Percentiles rank a stretch among this genome's conserved stretches.
phyloP scores from a whole-genome alignment of 2,329 filamentous ascomycete species.

The Pseudopyrenochaeta lycopersici region DNA sequence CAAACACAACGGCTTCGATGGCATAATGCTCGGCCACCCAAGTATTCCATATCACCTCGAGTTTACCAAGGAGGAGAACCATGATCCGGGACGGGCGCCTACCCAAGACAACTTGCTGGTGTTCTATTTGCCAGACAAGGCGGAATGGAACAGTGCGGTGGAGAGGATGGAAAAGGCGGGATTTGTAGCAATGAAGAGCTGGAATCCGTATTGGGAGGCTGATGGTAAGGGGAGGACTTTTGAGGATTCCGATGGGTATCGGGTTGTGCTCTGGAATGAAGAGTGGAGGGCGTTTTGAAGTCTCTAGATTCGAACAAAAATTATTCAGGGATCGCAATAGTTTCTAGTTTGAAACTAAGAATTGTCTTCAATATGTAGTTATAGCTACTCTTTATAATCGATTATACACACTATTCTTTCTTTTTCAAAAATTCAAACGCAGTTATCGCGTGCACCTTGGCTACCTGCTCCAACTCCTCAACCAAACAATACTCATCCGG shows the following conservation, averaged over 20 bases:
- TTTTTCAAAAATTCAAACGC: background rate
- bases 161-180: conserved; percentile 48
- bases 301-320: too few species aligned
- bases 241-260: conserved; percentile 58
- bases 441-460: background rate
- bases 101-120: conserved; percentile 57
- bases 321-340: too few species aligned
- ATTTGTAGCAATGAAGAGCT: conserved; percentile 48
- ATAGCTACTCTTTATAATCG: too few species aligned
- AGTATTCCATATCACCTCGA: conserved; percentile 55
- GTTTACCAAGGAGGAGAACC: conserved; percentile 49
- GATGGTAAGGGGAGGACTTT: conserved; percentile 53
- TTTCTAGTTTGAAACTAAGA: too few species aligned
- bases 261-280: conserved; percentile 53
- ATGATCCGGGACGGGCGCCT: conserved; percentile 48
- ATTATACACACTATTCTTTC: background rate
- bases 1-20: conserved; percentile 53
- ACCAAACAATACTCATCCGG: background rate
- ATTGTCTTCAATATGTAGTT: too few species aligned
- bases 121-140: conserved; percentile 52
- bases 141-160: conserved; percentile 41
- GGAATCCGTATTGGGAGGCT: conserved; percentile 57
- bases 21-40: conserved; percentile 54
- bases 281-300: conserved; percentile 11
- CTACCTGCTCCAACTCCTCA: background rate